Evolutionary conservation across 108 stramenopile species (phyloP).

Genomic region (Seminavis robusta): DNA sequence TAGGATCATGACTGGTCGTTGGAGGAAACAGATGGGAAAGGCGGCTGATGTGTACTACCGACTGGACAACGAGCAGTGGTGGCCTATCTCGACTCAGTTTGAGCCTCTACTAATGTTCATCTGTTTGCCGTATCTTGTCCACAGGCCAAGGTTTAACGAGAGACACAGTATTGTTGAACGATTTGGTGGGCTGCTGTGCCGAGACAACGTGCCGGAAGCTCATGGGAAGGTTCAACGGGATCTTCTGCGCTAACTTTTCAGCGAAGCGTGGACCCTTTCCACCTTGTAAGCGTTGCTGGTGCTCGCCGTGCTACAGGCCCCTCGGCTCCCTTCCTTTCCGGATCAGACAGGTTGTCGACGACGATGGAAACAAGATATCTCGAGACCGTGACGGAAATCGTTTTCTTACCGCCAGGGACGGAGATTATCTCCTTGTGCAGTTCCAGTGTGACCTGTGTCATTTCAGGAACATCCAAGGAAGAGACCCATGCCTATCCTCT

Average conservation of each 20-base stretch:
- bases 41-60: slow-evolving; percentile 15
- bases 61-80: no score
- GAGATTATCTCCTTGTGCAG: slow-evolving; percentile 24
- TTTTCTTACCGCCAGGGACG: slow-evolving; percentile 16
- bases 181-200: no score
- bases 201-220: slow-evolving; percentile 23
- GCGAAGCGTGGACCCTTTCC: slow-evolving; percentile 5
- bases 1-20: slow-evolving; percentile 30
- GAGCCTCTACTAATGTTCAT: no score
- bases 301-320: slow-evolving; percentile 27
- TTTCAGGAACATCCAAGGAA: slow-evolving; percentile 20
- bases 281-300: slow-evolving; percentile 29
- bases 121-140: no score
- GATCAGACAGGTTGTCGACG: neutral
- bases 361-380: neutral
- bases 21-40: slow-evolving; percentile 23
- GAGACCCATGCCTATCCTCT: slow-evolving; percentile 16
- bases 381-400: slow-evolving; percentile 7
- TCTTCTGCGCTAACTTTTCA: slow-evolving; percentile 48
- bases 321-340: neutral
- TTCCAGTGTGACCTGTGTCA: slow-evolving; percentile 58
- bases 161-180: no score
- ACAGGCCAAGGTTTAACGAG: no score
- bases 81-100: no score
- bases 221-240: slow-evolving; percentile 11